phyloP scores from a whole-genome alignment of 1,284 basidiomycete genomes.

The Moniliophthora roreri region DNA sequence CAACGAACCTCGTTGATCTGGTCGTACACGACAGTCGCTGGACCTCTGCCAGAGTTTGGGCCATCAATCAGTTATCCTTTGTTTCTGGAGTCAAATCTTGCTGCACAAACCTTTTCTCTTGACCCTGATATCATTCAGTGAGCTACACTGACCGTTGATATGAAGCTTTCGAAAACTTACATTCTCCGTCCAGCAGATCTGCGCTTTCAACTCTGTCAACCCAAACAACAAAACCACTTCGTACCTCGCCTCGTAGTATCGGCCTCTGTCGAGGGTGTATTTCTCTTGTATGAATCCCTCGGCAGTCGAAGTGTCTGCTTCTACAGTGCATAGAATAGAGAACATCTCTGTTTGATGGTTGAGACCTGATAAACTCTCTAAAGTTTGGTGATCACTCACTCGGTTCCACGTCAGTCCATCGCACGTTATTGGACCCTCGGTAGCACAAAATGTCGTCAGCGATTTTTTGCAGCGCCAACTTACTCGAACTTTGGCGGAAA shows the following conservation, averaged over 20 bases:
- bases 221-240: conserved; percentile 44
- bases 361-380: too few species aligned
- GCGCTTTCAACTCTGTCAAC: conserved; percentile 44
- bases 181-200: conserved; percentile 43
- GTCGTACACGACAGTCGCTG: conserved; percentile 23
- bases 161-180: conserved; percentile 27
- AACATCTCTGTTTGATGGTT: conserved; percentile 31
- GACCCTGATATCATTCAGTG: too few species aligned
- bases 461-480: not conserved
- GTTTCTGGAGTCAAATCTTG: too few species aligned
- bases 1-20: conserved; percentile 18
- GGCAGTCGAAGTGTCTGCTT: conserved; percentile 33
- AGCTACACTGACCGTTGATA: too few species aligned
- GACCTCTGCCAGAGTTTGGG: conserved; percentile 19
- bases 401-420: conserved; percentile 25
- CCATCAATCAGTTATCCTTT: too few species aligned
- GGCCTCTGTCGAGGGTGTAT: conserved; percentile 11
- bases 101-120: too few species aligned
- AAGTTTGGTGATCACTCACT: conserved; percentile 11
- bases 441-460: conserved; percentile 18
- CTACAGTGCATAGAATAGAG: conserved; percentile 35
- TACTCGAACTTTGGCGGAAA: conserved; percentile 6
- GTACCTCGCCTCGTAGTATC: conserved; percentile 34
- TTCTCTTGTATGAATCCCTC: conserved; percentile 7
- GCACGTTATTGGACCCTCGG: conserved; percentile 21